A percentile compares a stretch with the other conserved stretches of the same genome.
phyloP scores from a whole-genome alignment of 1,284 basidiomycete species.

The Pterulicium gracile region DNA sequence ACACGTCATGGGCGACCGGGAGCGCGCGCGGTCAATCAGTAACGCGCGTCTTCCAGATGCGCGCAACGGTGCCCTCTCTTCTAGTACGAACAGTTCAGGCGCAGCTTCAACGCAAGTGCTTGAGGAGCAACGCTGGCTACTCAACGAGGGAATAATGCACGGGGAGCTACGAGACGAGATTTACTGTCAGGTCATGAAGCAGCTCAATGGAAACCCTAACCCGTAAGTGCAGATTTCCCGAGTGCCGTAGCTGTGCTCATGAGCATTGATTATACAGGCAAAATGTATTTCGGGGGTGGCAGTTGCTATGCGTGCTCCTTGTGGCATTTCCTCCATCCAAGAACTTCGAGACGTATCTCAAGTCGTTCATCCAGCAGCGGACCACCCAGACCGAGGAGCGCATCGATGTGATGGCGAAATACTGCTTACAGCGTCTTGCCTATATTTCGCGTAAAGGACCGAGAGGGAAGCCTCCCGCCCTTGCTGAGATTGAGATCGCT shows the following conservation, averaged over 20 bases:
- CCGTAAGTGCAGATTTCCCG: slow-evolving; percentile 34
- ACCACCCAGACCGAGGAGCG: slow-evolving; percentile 59
- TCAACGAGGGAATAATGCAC: slow-evolving; percentile 65
- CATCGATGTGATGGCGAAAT: slow-evolving; percentile 82
- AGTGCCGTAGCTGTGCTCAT: slow-evolving; percentile 5
- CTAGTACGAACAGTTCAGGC: slow-evolving; percentile 35
- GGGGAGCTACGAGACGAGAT: slow-evolving; percentile 86
- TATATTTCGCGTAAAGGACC: slow-evolving; percentile 73
- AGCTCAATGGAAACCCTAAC: slow-evolving; percentile 73
- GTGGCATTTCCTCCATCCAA: slow-evolving; percentile 86
- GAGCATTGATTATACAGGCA: slow-evolving; percentile 36
- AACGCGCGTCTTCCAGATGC: slow-evolving; percentile 30
- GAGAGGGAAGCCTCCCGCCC: slow-evolving; percentile 68
- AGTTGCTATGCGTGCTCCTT: slow-evolving; percentile 78
- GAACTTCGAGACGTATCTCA: slow-evolving; percentile 77
- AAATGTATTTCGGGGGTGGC: slow-evolving; percentile 83
- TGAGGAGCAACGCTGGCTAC: slow-evolving; percentile 81
- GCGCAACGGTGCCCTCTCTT: slow-evolving; percentile 23
- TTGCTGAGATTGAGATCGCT: slow-evolving; percentile 81
- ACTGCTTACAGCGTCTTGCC: slow-evolving; percentile 64
- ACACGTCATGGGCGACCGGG: slow-evolving; percentile 85
- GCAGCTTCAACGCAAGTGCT: slow-evolving; percentile 34
- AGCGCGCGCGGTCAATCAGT: slow-evolving; percentile 48
- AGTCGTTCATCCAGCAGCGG: slow-evolving; percentile 63
- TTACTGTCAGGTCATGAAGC: slow-evolving; percentile 87